These are phyloP conservation scores for Cryphonectria carpinicola DNA, from an alignment of 2,329 filamentous ascomycete species.

Conservation along the genomic window DNA sequence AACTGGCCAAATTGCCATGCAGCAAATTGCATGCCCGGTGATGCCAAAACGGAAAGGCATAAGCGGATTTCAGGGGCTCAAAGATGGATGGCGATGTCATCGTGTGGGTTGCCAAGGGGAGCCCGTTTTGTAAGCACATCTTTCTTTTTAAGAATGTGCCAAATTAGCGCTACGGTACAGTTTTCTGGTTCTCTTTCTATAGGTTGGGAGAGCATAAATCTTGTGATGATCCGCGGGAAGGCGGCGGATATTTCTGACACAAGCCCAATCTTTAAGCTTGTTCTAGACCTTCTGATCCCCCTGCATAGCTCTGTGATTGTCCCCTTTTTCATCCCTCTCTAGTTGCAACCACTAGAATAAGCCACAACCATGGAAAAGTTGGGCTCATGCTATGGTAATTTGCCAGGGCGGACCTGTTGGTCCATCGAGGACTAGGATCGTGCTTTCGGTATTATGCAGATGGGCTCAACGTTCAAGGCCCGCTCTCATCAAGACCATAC, in stretches of 20 bases:
- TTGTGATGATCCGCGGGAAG: neutral
- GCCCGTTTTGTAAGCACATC: neutral
- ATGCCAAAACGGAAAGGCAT: neutral
- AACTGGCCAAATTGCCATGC: neutral
- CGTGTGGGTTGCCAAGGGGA: neutral
- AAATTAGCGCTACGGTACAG: neutral
- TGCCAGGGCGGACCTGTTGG: neutral
- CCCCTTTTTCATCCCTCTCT: neutral
- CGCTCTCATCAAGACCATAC: neutral
- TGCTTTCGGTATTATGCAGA: neutral
- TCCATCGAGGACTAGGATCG: neutral
- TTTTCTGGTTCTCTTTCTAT: neutral
- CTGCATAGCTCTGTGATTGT: neutral
- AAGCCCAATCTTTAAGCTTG: conserved; percentile 13
- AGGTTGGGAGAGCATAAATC: neutral
- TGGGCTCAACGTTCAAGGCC: neutral
- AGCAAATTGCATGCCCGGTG: neutral
- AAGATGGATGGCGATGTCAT: conserved; percentile 9
- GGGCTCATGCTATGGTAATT: neutral
- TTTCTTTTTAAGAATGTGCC: neutral
- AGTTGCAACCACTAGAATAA: conserved; percentile 6
- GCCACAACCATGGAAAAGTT: conserved; percentile 8
- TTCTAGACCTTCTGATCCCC: neutral
- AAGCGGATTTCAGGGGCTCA: conserved; percentile 14
- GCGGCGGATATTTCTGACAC: neutral